Conservation (phyloP, 352 stramenopile species). For the Phytophthora niederhauseri region DNA sequence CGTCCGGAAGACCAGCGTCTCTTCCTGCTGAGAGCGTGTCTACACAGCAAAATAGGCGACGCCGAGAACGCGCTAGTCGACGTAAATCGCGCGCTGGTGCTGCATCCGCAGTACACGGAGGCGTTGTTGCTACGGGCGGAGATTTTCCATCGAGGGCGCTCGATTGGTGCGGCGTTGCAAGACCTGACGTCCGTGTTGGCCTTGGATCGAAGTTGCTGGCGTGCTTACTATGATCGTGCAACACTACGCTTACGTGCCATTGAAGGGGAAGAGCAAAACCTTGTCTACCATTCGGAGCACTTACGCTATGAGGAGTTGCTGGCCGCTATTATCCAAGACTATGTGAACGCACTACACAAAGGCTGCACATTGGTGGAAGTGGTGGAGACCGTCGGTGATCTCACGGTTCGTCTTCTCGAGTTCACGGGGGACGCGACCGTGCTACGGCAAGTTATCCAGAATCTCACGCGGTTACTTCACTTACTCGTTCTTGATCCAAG, state of each 20-base stretch:
- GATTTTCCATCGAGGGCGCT: slow-evolving; percentile 58
- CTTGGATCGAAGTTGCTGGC: slow-evolving; percentile 72
- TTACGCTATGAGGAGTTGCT: slow-evolving; percentile 71
- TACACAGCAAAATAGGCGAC: slow-evolving; percentile 64
- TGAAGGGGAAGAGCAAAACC: slow-evolving; percentile 63
- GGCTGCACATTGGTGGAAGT: slow-evolving; percentile 77
- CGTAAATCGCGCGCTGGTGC: slow-evolving; percentile 57
- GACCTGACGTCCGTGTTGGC: slow-evolving; percentile 66
- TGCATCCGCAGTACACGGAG: slow-evolving; percentile 71
- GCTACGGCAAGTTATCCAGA: slow-evolving; percentile 66
- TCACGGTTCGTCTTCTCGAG: slow-evolving; percentile 69
- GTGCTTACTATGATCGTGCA: slow-evolving; percentile 80
- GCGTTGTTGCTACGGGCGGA: slow-evolving; percentile 70
- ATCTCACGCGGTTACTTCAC: slow-evolving; percentile 62
- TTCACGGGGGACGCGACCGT: slow-evolving; percentile 66
- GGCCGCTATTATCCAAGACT: slow-evolving; percentile 74
- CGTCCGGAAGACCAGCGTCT: slow-evolving; percentile 62
- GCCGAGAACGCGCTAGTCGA: slow-evolving; percentile 60
- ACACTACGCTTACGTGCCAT: slow-evolving; percentile 69
- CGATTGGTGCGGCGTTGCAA: slow-evolving; percentile 57
- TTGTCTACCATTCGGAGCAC: slow-evolving; percentile 73
- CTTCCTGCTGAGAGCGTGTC: slow-evolving; percentile 57
- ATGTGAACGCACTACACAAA: slow-evolving; percentile 71
- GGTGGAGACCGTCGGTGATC: slow-evolving; percentile 74
- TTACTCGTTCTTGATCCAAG: slow-evolving; percentile 50